Base-by-base conservation (phyloP, 2,329 filamentous ascomycete species). In the Exophiala spinifera region DNA sequence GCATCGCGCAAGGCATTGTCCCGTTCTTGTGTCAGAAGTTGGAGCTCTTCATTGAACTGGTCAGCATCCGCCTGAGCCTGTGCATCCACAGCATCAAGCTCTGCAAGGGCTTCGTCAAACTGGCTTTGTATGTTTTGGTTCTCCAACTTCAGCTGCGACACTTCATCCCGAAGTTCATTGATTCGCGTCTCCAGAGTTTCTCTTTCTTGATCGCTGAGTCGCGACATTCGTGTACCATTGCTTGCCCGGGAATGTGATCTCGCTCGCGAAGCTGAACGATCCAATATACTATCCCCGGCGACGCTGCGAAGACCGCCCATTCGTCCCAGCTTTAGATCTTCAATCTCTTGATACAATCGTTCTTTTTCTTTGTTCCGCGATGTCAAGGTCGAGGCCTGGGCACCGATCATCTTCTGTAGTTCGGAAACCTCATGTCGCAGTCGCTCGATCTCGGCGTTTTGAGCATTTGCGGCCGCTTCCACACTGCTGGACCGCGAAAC, bases 301-400 rank as follows among this genome's bases (percentile, higher is more conserved):
- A 81, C 71, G 2, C 82, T 85, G 53, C 79, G 74, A 66, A 62
- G 80, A 49, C 69, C 70, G 59, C 89, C 85, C 51, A 91, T 85
- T 61, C 91, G 86, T 1, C 88, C 84, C 64, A 97, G 84, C 73
- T 97, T 99, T 59, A 99, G 78, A 58, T 96, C 91, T 72, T 99
- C 94, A 59, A 97, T 97, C 69, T 99, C 92, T 67, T 96, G 90
- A 70, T 97, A 95, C 7, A 99, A 78, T 4, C 91, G 84, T 68
- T 97, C 91, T 67, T 96, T 95, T 68, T 99, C 94, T 21, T 91
- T 87, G 66, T 96, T 96, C 20, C 94, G 83, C 33, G 94, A 97
- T 1, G 92, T 96, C 31, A 99, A 80, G 90, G 99, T 97, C 0
- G 91, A 96, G 1, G 91, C 95, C 69, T 99, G 94, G 2, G 94